These are phyloP conservation scores for Malassezia caprae DNA, from an alignment of 1,284 basidiomycete genomes.

Conservation along the genomic window DNA sequence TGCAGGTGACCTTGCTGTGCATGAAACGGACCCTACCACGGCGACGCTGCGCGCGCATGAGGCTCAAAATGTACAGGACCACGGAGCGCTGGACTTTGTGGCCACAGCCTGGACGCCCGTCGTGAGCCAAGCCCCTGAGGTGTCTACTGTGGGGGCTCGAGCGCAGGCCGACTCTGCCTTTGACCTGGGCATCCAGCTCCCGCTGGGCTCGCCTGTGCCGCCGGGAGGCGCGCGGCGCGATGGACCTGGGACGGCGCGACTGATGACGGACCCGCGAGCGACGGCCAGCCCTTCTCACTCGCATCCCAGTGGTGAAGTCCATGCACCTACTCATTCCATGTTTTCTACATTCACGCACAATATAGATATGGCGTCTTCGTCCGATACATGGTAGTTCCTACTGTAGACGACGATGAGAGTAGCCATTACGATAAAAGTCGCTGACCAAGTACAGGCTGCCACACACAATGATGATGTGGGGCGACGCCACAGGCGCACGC, in stretches of 20 bases:
- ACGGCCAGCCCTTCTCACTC: not conserved
- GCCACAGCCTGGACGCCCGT: constrained; percentile 7
- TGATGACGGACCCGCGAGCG: not conserved
- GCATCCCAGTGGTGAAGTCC: not conserved
- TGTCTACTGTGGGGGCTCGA: not conserved
- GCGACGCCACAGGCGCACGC: not conserved
- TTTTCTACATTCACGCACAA: not conserved
- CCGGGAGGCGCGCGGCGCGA: not conserved
- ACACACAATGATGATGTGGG: constrained; percentile 27
- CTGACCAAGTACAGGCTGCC: constrained; percentile 44
- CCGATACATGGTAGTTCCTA: not conserved
- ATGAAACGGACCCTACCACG: constrained; percentile 10
- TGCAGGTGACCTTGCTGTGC: constrained; percentile 16
- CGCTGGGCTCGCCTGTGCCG: not conserved
- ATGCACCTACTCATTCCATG: not conserved
- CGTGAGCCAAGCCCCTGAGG: not conserved
- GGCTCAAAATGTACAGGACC: constrained; percentile 18
- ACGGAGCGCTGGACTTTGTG: constrained; percentile 13
- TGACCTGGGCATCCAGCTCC: constrained; percentile 15
- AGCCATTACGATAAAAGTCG: constrained; percentile 28
- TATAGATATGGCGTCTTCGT: not conserved
- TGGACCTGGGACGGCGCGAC: not conserved
- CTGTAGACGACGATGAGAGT: not conserved
- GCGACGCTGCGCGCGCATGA: constrained; percentile 11
- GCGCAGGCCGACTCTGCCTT: not conserved